Evolutionary conservation across 768 basidiomycete genomes (phyloP).

Genomic region (Hemileccinum rubropunctum): DNA sequence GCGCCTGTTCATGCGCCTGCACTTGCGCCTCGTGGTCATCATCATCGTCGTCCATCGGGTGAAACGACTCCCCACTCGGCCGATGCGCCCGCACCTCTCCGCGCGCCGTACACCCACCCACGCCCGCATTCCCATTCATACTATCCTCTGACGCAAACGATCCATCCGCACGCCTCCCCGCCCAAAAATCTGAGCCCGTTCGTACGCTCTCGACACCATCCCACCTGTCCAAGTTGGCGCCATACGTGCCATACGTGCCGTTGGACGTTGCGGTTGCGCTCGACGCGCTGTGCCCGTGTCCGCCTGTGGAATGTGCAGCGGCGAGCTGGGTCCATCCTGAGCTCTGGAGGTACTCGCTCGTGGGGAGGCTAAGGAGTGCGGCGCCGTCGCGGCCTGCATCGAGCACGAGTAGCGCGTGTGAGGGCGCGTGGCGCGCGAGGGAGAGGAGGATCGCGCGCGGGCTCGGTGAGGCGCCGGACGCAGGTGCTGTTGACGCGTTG

Average conservation of each 20-base stretch:
- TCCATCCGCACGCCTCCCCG: slow-evolving; percentile 31
- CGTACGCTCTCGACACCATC: slow-evolving; percentile 46
- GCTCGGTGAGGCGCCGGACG: slow-evolving; percentile 34
- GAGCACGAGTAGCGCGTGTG: slow-evolving; percentile 78
- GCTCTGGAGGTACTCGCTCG: slow-evolving; percentile 82
- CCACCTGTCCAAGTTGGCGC: background rate
- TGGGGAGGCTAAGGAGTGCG: slow-evolving; percentile 77
- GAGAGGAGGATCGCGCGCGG: slow-evolving; percentile 80
- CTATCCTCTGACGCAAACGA: slow-evolving; percentile 23
- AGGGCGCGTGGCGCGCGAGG: slow-evolving; percentile 59
- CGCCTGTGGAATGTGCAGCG: background rate
- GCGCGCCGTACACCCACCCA: no score
- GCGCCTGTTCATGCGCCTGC: slow-evolving; percentile 1
- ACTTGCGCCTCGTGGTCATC: slow-evolving; percentile 16
- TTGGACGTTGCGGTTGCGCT: slow-evolving; percentile 13
- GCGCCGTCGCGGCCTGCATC: slow-evolving; percentile 80
- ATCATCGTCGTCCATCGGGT: slow-evolving; percentile 30
- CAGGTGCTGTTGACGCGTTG: no score
- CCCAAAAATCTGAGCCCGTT: slow-evolving; percentile 79
- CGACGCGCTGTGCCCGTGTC: slow-evolving; percentile 22
- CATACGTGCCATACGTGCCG: slow-evolving; percentile 4
- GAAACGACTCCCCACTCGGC: slow-evolving; percentile 31
- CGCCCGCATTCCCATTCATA: slow-evolving; percentile 6
- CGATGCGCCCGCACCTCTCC: slow-evolving; percentile 5
- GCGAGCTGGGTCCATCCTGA: slow-evolving; percentile 61